Evolutionary conservation across 2,329 filamentous ascomycete species (phyloP), one percentile per base, ranked within the genome.

Genomic region (Talaromyces sp.): DNA sequence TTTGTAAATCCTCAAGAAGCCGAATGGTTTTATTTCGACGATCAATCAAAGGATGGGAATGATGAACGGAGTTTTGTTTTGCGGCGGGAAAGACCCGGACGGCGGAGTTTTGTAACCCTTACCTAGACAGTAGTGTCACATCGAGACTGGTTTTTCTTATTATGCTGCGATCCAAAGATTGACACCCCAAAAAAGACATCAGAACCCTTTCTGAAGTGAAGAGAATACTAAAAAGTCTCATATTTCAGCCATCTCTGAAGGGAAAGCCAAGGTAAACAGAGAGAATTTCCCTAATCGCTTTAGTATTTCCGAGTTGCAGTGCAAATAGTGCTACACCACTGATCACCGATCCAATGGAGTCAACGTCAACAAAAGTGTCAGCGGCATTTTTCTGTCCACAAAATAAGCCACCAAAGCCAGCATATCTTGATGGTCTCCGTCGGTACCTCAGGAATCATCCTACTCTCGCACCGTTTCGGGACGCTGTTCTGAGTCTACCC

Each of bases 381-480:
- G 58, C 58, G 17, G 58, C 58, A 51, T 59, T 59, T 31, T 59
- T 59, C 43, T 59, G 58, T 26, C 58, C 58, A 12, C 58, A 59
- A 50, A 59, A 59, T 14, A 59, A 56, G 54, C 58, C 58, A 14
- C 58, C 58, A 8, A 56, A 59, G 41, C 29, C 52, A 17, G 27
- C 9, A 1, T 59, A 59, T 38, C 29, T 59, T 3, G 58, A 59
- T 24, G 11, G 19, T 2, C 41, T 59, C 17, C 58, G 58, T 59
- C 58, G 58, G 14, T 59, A 59, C 27, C 52, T 59, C 4, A 52
- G 52, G 19, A 59, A 19, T 5, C 56, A 56, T 31, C 12, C 21
- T 8, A 26, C 21, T 32, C 58, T 59, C n/a, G 19, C 43, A 19
- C 58, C 58, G 12, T 59, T 59, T 21, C 10, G 52, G 35, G 46